A percentile compares a stretch with the other conserved stretches of the same genome.
Evolutionary conservation across 768 basidiomycete species (phyloP).

Genomic region (Mycena maculata): DNA sequence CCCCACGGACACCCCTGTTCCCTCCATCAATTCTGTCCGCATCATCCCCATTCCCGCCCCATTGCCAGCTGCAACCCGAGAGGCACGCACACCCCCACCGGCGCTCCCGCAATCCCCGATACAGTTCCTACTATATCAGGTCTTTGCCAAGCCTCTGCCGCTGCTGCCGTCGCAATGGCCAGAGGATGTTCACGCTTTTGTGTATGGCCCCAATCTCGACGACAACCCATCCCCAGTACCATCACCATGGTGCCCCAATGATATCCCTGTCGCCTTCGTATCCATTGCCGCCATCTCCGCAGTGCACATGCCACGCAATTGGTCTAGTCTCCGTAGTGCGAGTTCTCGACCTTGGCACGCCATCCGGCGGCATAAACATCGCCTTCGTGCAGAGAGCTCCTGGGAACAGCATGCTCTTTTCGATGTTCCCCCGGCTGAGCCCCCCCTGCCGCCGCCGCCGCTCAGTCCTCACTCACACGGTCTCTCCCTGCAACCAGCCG

Average conservation of each 20-base stretch:
- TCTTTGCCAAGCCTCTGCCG: neutral
- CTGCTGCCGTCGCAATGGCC: neutral
- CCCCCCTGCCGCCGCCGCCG: neutral
- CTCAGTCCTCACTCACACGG: neutral
- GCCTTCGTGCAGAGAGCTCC: neutral
- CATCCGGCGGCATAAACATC: neutral
- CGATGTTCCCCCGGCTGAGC: neutral
- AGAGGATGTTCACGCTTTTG: neutral
- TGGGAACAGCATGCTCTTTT: neutral
- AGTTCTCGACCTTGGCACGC: constrained; percentile 3
- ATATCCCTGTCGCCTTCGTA: no score
- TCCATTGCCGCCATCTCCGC: no score
- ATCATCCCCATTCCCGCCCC: no score
- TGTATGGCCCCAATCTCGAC: no score
- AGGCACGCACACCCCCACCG: no score
- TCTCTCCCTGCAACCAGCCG: neutral
- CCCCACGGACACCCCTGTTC: no score
- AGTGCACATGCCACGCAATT: no score
- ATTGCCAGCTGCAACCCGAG: no score
- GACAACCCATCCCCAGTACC: neutral
- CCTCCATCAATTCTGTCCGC: no score
- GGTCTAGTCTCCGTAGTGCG: neutral
- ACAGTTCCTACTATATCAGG: no score
- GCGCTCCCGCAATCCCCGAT: no score
- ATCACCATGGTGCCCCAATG: no score